A percentile compares a stretch with the other conserved stretches of the same genome.
Evolutionary conservation across 345 rosid species (phyloP).

Genomic region (Eucalyptus pauciflora): DNA sequence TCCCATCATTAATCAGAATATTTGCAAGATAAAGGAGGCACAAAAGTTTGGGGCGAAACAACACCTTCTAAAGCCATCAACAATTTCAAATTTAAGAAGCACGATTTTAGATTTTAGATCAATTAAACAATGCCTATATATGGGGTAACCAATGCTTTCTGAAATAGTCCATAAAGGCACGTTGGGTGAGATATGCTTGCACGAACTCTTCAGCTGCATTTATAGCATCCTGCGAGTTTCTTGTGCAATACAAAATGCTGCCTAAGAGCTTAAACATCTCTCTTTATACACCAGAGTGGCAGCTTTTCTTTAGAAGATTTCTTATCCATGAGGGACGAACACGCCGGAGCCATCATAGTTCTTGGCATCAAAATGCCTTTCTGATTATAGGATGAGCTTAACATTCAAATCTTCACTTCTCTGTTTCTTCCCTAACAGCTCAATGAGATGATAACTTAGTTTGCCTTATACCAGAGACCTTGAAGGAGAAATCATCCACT

Average conservation of each 20-base stretch:
- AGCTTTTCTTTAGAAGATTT: no score
- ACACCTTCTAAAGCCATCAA: no score
- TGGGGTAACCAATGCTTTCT: no score
- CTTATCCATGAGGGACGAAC: no score
- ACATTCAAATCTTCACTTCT: background rate
- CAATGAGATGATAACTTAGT: background rate
- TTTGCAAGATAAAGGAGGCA: background rate
- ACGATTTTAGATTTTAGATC: no score
- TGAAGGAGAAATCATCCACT: background rate
- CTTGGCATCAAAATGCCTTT: conserved; percentile 35
- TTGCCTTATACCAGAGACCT: background rate
- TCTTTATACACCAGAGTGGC: background rate
- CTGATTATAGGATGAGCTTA: conserved; percentile 2
- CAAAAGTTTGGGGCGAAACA: background rate
- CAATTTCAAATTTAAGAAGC: no score
- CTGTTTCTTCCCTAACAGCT: background rate
- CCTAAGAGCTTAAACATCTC: conserved; percentile 42
- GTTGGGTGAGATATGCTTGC: background rate
- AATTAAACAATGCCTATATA: no score
- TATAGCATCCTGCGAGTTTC: background rate
- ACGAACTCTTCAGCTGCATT: conserved; percentile 6
- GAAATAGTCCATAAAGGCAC: no score
- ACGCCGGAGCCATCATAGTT: conserved; percentile 3
- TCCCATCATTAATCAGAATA: conserved; percentile 16
- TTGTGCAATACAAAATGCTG: background rate